A percentile compares a stretch with the other conserved stretches of the same genome.
phyloP scores from a whole-genome alignment of 164 flowering plant species.

The Cinnamomum micranthum region DNA sequence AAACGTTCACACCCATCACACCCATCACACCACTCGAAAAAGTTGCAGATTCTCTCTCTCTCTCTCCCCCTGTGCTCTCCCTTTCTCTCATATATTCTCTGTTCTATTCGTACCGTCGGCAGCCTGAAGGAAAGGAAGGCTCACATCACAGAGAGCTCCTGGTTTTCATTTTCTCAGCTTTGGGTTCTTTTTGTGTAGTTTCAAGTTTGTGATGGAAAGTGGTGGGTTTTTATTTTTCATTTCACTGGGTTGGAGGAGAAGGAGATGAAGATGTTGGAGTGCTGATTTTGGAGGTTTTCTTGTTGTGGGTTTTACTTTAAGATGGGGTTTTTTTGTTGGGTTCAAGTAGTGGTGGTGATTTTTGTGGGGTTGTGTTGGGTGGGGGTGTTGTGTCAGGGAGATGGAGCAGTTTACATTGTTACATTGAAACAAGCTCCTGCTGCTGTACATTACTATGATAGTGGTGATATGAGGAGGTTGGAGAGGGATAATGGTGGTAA shows the following conservation, averaged over 20 bases:
- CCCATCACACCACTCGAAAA: no score
- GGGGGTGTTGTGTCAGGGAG: slow-evolving; percentile 35
- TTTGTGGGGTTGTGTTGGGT: slow-evolving; percentile 30
- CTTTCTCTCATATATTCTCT: no score
- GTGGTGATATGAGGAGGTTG: slow-evolving; percentile 1
- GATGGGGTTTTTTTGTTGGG: slow-evolving; percentile 17
- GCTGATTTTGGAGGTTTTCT: background rate
- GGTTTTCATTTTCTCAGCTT: background rate
- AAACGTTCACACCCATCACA: no score
- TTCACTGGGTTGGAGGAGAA: background rate
- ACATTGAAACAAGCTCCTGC: slow-evolving; percentile 64
- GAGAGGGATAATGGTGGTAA: slow-evolving; percentile 19
- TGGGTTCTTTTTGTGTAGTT: background rate
- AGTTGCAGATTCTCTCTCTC: no score
- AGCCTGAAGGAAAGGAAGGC: no score
- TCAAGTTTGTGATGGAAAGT: background rate
- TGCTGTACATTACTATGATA: slow-evolving; percentile 22
- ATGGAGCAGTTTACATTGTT: slow-evolving; percentile 63
- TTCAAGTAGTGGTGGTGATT: slow-evolving; percentile 29
- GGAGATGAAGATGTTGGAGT: background rate
- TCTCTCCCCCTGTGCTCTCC: no score
- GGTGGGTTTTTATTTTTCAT: background rate
- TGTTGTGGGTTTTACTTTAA: background rate
- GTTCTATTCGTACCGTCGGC: no score
- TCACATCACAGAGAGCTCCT: background rate